These are phyloP conservation scores for Rhodamnia rubescens DNA, from an alignment of 345 rosid genomes.

Conservation along the genomic window DNA sequence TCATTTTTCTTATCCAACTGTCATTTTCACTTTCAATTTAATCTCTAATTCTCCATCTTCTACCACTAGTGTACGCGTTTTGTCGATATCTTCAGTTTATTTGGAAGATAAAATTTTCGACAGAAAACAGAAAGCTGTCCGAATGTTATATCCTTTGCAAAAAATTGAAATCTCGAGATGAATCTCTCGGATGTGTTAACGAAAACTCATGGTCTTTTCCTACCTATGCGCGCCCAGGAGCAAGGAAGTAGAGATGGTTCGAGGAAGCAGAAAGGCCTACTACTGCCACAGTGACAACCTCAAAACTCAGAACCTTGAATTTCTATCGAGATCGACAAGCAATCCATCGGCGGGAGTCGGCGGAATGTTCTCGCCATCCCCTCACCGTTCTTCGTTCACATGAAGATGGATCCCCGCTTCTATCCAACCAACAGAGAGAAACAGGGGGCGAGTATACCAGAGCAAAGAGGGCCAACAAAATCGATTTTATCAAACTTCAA, in stretches of 20 bases:
- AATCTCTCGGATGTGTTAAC: neutral
- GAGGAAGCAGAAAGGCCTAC: neutral
- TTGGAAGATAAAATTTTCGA: neutral
- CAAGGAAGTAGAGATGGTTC: neutral
- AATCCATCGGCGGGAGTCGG: neutral
- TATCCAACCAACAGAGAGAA: neutral
- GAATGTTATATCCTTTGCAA: neutral
- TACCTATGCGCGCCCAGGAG: neutral
- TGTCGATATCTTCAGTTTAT: neutral
- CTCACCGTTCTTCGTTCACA: neutral
- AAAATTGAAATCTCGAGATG: neutral
- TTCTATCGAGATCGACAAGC: neutral
- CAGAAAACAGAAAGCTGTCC: neutral
- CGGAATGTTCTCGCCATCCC: neutral
- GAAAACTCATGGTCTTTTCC: neutral
- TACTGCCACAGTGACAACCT: neutral
- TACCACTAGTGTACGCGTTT: neutral
- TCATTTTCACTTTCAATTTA: neutral
- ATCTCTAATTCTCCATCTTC: neutral
- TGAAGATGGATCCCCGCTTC: neutral
- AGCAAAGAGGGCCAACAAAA: neutral
- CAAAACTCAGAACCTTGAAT: neutral
- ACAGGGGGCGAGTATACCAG: neutral
- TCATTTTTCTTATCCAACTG: neutral
- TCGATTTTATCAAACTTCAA: neutral